Evolutionary conservation across 2,329 filamentous ascomycete species (phyloP).

Genomic region (Colletotrichum sojae): DNA sequence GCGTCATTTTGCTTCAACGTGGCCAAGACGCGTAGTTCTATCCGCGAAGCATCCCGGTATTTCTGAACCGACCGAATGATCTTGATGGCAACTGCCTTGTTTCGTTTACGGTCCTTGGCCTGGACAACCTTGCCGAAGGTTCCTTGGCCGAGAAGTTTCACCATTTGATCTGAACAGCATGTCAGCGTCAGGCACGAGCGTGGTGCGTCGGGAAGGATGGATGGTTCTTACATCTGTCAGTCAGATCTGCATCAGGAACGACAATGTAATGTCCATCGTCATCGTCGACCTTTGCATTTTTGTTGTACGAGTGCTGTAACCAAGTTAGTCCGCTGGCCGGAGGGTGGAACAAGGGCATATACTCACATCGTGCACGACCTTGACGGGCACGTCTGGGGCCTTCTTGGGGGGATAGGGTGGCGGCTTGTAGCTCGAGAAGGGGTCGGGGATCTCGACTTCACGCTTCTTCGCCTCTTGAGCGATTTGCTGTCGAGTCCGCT

Average conservation of each 20-base stretch:
- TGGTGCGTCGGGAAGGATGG: slow-evolving; percentile 44
- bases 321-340: slow-evolving; percentile 38
- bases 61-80: slow-evolving; percentile 99
- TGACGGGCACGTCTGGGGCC: slow-evolving; percentile 81
- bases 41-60: slow-evolving; percentile 95
- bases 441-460: slow-evolving; percentile 80
- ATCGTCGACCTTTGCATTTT: slow-evolving; percentile 87
- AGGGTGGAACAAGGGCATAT: not conserved
- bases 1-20: slow-evolving; percentile 93
- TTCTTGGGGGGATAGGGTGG: slow-evolving; percentile 92
- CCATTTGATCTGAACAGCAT: slow-evolving; percentile 79
- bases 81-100: slow-evolving; percentile 91
- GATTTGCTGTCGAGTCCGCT: slow-evolving; percentile 85
- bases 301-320: slow-evolving; percentile 58
- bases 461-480: slow-evolving; percentile 86
- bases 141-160: slow-evolving; percentile 92
- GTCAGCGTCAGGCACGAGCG: slow-evolving; percentile 43
- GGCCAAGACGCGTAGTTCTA: slow-evolving; percentile 92
- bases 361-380: slow-evolving; percentile 75
- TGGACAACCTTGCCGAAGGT: slow-evolving; percentile 99
- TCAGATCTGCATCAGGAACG: slow-evolving; percentile 86
- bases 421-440: slow-evolving; percentile 85
- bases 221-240: slow-evolving; percentile 82
- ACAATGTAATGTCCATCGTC: slow-evolving; percentile 98
- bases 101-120: slow-evolving; percentile 83